A percentile compares a stretch with the other conserved stretches of the same genome.
Conservation (phyloP, 2,329 filamentous ascomycete species). For the Colletotrichum sidae region DNA sequence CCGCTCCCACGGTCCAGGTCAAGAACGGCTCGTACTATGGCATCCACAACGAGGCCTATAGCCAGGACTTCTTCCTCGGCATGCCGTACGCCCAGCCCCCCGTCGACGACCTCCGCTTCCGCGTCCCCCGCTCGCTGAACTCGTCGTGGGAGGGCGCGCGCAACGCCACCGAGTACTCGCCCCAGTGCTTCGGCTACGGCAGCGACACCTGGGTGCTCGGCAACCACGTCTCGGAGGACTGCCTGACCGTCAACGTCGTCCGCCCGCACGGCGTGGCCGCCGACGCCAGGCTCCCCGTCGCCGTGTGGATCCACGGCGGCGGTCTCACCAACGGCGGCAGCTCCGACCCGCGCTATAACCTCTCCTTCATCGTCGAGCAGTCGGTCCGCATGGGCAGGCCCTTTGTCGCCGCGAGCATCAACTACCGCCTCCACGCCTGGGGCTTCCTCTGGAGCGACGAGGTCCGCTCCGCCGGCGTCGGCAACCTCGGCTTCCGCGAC, state of each 20-base stretch:
- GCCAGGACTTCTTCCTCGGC: conserved; percentile 64
- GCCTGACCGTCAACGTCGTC: conserved; percentile 46
- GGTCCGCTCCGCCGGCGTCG: conserved; percentile 54
- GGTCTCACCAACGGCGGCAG: conserved; percentile 39
- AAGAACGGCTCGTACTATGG: conserved; percentile 53
- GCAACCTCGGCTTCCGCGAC: conserved; percentile 64
- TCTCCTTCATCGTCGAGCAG: conserved; percentile 67
- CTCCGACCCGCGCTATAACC: conserved; percentile 67
- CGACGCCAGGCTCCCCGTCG: conserved; percentile 62
- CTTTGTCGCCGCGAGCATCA: conserved; percentile 62
- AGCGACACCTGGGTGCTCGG: conserved; percentile 45
- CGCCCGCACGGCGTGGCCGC: conserved; percentile 43
- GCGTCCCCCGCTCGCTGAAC: conserved; percentile 61
- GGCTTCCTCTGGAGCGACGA: conserved; percentile 63
- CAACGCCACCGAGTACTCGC: conserved; percentile 58
- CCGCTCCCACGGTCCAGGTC: conserved; percentile 28
- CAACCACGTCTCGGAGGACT: conserved; percentile 45
- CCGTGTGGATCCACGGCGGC: conserved; percentile 69
- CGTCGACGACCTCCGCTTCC: conserved; percentile 65
- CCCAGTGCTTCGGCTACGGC: conserved; percentile 64
- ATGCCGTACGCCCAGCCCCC: conserved; percentile 67
- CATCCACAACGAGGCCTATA: conserved; percentile 50
- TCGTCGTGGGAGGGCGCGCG: conserved; percentile 53
- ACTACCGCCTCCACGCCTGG: conserved; percentile 63
- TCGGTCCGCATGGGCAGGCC: conserved; percentile 59